These are phyloP conservation scores for Apiospora arundinis DNA, from an alignment of 2,329 filamentous ascomycete species.

Conservation along the genomic window DNA sequence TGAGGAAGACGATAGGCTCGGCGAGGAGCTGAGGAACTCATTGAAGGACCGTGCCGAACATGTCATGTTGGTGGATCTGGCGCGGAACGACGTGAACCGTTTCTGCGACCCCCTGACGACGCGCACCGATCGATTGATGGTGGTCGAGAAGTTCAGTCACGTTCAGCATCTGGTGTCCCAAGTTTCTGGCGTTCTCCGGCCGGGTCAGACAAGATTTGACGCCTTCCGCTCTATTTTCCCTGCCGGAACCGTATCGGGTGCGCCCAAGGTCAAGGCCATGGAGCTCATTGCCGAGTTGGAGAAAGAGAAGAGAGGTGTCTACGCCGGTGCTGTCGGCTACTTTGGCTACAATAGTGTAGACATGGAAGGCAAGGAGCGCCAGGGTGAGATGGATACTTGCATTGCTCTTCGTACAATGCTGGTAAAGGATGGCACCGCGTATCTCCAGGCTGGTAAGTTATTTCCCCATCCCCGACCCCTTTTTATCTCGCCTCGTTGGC, in stretches of 20 bases:
- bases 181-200: constrained; percentile 86
- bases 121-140: constrained; percentile 92
- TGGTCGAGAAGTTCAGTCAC: constrained; percentile 92
- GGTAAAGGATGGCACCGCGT: constrained; percentile 87
- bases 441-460: constrained; percentile 76
- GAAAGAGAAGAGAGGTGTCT: constrained; percentile 90
- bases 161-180: constrained; percentile 97
- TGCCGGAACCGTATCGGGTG: constrained; percentile 92
- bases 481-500: background rate
- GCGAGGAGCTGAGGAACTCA: constrained; percentile 76
- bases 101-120: constrained; percentile 91
- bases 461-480: background rate
- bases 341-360: constrained; percentile 85
- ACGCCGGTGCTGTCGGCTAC: constrained; percentile 95
- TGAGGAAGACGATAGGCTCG: constrained; percentile 82
- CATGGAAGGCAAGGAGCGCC: constrained; percentile 64
- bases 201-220: constrained; percentile 88
- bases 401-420: constrained; percentile 90
- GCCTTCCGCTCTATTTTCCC: constrained; percentile 97
- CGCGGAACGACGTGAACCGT: constrained; percentile 94
- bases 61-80: constrained; percentile 97
- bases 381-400: constrained; percentile 91
- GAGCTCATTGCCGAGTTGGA: constrained; percentile 95
- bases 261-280: constrained; percentile 96
- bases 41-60: constrained; percentile 94